Evolutionary conservation across 2,329 filamentous ascomycete genomes (phyloP).

Genomic region (Atkinsonella texensis): DNA sequence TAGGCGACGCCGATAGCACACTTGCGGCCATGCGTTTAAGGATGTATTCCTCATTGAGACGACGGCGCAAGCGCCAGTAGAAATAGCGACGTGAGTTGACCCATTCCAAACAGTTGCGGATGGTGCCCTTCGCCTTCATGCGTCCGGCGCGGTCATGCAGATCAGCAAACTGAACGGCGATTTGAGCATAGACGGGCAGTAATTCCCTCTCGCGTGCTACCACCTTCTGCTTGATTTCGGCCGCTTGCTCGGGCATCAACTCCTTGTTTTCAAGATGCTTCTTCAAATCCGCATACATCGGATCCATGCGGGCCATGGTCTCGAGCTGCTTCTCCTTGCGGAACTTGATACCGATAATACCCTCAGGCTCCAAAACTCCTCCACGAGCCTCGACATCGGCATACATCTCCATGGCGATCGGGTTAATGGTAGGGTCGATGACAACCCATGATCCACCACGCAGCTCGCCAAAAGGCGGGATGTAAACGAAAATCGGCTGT

Average conservation of each 20-base stretch:
- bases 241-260: conserved; percentile 61
- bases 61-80: conserved; percentile 97
- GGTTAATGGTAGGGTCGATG: conserved; percentile 96
- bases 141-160: conserved; percentile 92
- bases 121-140: conserved; percentile 96
- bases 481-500: conserved; percentile 98
- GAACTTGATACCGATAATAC: conserved; percentile 98
- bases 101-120: conserved; percentile 77
- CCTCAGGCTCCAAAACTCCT: conserved; percentile 95
- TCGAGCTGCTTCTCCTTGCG: conserved; percentile 93
- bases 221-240: conserved; percentile 74
- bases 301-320: conserved; percentile 90
- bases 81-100: conserved; percentile 89
- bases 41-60: conserved; percentile 95
- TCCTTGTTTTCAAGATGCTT: conserved; percentile 54
- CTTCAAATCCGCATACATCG: conserved; percentile 71
- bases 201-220: conserved; percentile 74
- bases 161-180: conserved; percentile 94
- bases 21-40: conserved; percentile 68
- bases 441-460: conserved; percentile 99
- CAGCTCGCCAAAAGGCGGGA: conserved; percentile 89
- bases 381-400: conserved; percentile 89
- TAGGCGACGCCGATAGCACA: conserved; percentile 17
- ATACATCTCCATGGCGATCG: conserved; percentile 97
- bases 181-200: conserved; percentile 85